These are phyloP conservation scores for Penium margaritaceum DNA, from an alignment of 139 green algal genomes.

Conservation along the genomic window DNA sequence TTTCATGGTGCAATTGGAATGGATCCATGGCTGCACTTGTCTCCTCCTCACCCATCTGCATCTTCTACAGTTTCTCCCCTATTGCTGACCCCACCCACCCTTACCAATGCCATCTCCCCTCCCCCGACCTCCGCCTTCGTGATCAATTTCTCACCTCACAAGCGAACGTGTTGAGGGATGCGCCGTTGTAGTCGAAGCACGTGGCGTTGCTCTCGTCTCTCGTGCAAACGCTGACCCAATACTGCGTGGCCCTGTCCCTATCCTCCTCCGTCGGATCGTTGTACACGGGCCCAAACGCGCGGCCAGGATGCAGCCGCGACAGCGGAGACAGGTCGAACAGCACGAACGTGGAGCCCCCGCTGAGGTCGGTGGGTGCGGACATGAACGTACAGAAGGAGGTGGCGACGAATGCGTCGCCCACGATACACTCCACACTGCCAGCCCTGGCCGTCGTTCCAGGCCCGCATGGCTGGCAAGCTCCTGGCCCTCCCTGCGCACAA, in stretches of 20 bases:
- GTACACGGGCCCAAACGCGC: constrained; percentile 20
- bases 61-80: no score
- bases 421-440: constrained; percentile 7
- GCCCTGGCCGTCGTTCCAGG: constrained; percentile 5
- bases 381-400: constrained; percentile 34
- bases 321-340: constrained; percentile 28
- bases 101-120: no score
- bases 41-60: no score
- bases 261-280: neutral
- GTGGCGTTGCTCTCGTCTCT: neutral
- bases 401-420: constrained; percentile 4
- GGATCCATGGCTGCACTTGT: no score
- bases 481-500: neutral
- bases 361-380: neutral
- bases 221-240: constrained; percentile 20
- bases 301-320: neutral
- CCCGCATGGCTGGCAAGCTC: constrained; percentile 7
- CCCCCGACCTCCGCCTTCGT: no score
- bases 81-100: no score
- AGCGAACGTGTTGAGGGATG: constrained; percentile 16
- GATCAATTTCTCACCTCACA: constrained; percentile 8
- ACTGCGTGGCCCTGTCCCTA: neutral
- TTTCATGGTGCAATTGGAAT: no score
- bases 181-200: constrained; percentile 3
- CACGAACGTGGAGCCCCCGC: neutral